Base-by-base conservation (phyloP, 2,329 filamentous ascomycete species). In the Emydomyces testavorans region DNA sequence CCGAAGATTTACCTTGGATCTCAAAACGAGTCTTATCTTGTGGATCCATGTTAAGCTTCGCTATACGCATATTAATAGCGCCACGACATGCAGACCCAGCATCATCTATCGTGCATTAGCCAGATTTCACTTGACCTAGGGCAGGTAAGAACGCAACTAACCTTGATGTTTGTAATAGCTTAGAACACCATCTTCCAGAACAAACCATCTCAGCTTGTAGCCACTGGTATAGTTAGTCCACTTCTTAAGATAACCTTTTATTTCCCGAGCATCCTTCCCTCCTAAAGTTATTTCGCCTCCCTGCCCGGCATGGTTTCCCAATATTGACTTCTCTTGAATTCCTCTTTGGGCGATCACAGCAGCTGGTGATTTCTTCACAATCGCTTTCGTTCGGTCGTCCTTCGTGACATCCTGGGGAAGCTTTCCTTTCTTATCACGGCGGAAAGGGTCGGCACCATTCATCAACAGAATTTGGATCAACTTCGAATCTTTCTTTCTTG, bases 191-290 rank as follows among this genome's bases (percentile, higher is more conserved):
- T 98, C 92, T 63, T 98, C 92, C 6, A 98, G 77, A 11, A 96
- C 92, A 62, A 98, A 98, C 89, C 90, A 98, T 51, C 92, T 77
- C 54, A 98, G 67, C 69, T 98, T 94, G 70, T 95, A 98, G 6
- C 92, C 92, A 62, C 85, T 89, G 18, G 90, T 89, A 64, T 98
- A 98, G 64, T 98, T 98, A 40, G 92, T 98, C 92, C 92, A 98
- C 65, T 98, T 98, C 70, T 95, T 96, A 49, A 98, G 73, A 64
- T 96, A 98, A 5, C 92, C 92, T 70, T 94, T 95, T 85, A 98
- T 96, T 67, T 96, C 90, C 40, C 89, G 78, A 15, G 85, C 84
- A 61, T 98, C 92, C 56, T 90, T 88, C 13, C 84, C 83, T 21
- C 83, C 84, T 50, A 78, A 65, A 13, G 73, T 70, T 41, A 65